A percentile compares a stretch with the other conserved stretches of the same genome.
Conservation (phyloP, 768 basidiomycete species). For the Russula emetica region DNA sequence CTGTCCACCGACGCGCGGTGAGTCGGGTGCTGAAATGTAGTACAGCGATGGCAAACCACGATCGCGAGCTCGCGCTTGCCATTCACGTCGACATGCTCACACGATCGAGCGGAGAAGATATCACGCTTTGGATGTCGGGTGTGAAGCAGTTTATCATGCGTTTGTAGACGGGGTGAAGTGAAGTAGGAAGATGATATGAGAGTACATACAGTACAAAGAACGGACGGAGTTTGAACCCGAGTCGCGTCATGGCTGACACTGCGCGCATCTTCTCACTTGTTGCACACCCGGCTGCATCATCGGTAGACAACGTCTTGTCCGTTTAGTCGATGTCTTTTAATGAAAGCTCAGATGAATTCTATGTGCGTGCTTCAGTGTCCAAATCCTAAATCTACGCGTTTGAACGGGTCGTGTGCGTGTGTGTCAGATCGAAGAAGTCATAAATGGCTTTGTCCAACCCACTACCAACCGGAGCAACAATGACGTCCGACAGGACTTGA, state of each 20-base stretch:
- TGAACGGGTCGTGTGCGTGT: background rate
- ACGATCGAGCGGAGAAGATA: slow-evolving; percentile 73
- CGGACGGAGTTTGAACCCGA: background rate
- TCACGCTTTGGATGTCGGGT: slow-evolving; percentile 83
- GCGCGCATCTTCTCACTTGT: no score
- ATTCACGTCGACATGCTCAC: slow-evolving; percentile 87
- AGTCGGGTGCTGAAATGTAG: slow-evolving; percentile 3
- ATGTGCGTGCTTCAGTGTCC: slow-evolving; percentile 8
- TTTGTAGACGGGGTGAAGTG: slow-evolving; percentile 38
- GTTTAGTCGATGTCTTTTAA: slow-evolving; percentile 4
- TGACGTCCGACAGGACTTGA: slow-evolving; percentile 2
- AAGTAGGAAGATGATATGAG: background rate
- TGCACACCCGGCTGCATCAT: no score
- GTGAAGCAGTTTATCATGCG: slow-evolving; percentile 83
- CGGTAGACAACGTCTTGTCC: background rate
- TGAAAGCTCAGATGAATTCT: slow-evolving; percentile 1
- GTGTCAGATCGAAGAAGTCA: slow-evolving; percentile 2
- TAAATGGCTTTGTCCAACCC: background rate
- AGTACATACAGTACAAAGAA: background rate
- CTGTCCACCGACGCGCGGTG: background rate
- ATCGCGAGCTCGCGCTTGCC: slow-evolving; percentile 71
- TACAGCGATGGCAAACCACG: slow-evolving; percentile 74
- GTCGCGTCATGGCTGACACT: no score
- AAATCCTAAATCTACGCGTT: background rate
- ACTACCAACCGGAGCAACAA: background rate